A percentile compares a stretch with the other conserved stretches of the same genome.
These are phyloP conservation scores for Skeletonema marinoi DNA, from an alignment of 108 stramenopile species.

Conservation along the genomic window DNA sequence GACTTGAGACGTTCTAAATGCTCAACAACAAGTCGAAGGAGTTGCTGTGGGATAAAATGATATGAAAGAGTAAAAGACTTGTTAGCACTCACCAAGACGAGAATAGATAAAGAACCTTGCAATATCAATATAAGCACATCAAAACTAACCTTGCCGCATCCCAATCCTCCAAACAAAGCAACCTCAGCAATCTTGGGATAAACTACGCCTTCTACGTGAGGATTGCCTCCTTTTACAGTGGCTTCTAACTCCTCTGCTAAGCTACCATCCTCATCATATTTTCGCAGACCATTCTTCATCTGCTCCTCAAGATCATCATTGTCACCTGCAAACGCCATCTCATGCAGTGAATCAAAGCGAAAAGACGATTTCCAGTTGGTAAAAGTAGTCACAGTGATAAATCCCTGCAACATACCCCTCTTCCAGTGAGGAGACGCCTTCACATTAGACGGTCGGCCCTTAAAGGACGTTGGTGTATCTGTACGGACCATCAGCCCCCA, in stretches of 20 bases:
- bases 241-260: slow-evolving; percentile 68
- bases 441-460: slow-evolving; percentile 23
- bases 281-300: slow-evolving; percentile 50
- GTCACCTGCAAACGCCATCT: slow-evolving; percentile 75
- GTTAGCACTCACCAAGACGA: background rate
- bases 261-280: slow-evolving; percentile 62
- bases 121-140: background rate
- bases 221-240: slow-evolving; percentile 83
- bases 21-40: slow-evolving; percentile 81
- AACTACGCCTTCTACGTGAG: slow-evolving; percentile 90
- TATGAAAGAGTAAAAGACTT: background rate
- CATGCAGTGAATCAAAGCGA: slow-evolving; percentile 90
- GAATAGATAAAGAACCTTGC: background rate
- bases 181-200: slow-evolving; percentile 92
- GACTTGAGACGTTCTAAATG: slow-evolving; percentile 69
- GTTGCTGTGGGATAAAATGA: slow-evolving; percentile 21
- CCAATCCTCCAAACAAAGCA: slow-evolving; percentile 74
- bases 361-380: slow-evolving; percentile 88
- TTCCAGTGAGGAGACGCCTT: slow-evolving; percentile 45
- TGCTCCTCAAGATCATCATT: slow-evolving; percentile 44
- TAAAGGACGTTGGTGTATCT: slow-evolving; percentile 27
- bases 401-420: slow-evolving; percentile 87
- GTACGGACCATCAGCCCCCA: slow-evolving; percentile 80
- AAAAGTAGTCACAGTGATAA: slow-evolving; percentile 88
- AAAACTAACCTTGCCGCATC: slow-evolving; percentile 69